Percentiles rank a stretch among this genome's conserved stretches.
Conservation (phyloP, 2,329 filamentous ascomycete species). For the Paecilomyces fulvus region DNA sequence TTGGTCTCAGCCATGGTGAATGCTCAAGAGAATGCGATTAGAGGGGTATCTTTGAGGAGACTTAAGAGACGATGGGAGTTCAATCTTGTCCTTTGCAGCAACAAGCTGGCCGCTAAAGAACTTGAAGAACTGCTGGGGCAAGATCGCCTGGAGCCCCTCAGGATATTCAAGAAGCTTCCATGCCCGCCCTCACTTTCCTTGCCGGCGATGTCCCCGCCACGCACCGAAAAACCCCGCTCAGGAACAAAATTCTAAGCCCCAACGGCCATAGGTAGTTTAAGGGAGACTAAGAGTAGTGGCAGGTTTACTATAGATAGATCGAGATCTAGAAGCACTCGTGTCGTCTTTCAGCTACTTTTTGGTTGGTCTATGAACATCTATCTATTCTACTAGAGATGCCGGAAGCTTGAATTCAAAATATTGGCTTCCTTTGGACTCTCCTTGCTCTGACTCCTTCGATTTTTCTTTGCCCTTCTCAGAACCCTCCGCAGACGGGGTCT, state of each 20-base stretch:
- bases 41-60: background rate
- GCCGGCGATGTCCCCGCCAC: background rate
- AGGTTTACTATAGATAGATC: background rate
- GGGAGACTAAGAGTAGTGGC: background rate
- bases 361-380: background rate
- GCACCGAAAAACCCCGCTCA: background rate
- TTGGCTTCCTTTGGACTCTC: constrained; percentile 4
- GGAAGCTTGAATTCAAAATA: constrained; percentile 14
- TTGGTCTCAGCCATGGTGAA: constrained; percentile 27
- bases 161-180: constrained; percentile 5
- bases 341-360: background rate
- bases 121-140: constrained; percentile 1
- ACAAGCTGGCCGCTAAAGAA: background rate
- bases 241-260: background rate
- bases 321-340: background rate
- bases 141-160: background rate
- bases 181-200: background rate
- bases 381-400: constrained; percentile 15
- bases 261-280: background rate
- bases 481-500: background rate
- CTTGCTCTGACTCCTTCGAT: constrained; percentile 3
- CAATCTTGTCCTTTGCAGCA: background rate
- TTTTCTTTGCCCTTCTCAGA: constrained; percentile 4
- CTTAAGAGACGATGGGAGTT: background rate
- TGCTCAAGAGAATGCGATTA: background rate